phyloP scores from a whole-genome alignment of 768 basidiomycete genomes.

The Flagelloscypha sp. region DNA sequence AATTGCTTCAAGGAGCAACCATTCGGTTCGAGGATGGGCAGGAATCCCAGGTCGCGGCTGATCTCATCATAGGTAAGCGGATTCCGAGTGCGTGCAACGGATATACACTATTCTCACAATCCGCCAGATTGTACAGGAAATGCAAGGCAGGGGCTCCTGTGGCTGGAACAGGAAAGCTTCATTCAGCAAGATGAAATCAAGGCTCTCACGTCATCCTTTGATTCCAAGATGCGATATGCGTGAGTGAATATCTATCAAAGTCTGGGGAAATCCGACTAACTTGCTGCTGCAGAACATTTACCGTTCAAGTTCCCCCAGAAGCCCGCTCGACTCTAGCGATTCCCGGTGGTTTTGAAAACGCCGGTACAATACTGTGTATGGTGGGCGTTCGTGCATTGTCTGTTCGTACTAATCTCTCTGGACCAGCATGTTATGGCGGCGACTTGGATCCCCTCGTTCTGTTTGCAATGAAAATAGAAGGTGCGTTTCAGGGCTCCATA shows the following conservation, averaged over 20 bases:
- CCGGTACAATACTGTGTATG: too few species aligned
- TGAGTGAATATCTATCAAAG: too few species aligned
- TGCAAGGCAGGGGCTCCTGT: background rate
- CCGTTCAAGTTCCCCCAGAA: background rate
- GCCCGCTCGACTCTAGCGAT: constrained; percentile 1
- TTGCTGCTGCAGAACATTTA: background rate
- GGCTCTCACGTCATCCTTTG: background rate
- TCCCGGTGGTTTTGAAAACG: constrained; percentile 1
- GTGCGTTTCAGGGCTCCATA: too few species aligned
- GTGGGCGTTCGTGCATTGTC: too few species aligned
- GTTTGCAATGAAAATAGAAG: too few species aligned
- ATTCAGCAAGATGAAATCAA: background rate
- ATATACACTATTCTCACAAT: background rate
- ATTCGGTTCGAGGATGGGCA: background rate
- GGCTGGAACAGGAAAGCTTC: constrained; percentile 3
- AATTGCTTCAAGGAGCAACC: background rate
- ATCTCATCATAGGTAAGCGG: background rate
- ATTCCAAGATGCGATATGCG: constrained; percentile 2
- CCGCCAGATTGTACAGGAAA: constrained; percentile 3
- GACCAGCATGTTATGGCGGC: too few species aligned
- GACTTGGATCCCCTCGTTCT: too few species aligned
- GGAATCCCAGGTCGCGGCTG: background rate
- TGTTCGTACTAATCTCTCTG: too few species aligned
- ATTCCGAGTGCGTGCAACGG: too few species aligned
- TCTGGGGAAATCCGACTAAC: too few species aligned